Evolutionary conservation across 2,329 filamentous ascomycete species (phyloP).

Genomic region (Microdochium bolleyi): DNA sequence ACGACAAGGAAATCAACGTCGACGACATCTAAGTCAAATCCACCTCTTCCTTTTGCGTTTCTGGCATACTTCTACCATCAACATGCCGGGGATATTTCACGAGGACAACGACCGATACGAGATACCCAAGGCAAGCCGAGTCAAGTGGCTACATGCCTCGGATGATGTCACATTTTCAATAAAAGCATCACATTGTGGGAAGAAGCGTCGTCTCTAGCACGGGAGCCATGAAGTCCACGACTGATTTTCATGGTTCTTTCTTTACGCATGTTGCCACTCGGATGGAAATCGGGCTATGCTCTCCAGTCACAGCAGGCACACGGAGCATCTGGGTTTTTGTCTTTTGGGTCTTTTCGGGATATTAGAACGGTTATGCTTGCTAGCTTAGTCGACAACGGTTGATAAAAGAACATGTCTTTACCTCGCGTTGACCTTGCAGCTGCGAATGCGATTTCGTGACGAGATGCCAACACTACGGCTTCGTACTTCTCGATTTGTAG

Average conservation of each 20-base stretch:
- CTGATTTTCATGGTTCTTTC: background rate
- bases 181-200: background rate
- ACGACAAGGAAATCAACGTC: constrained; percentile 73
- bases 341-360: background rate
- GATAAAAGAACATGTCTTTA: background rate
- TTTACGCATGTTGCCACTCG: background rate
- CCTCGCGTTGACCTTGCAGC: too few relatives aligned
- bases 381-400: background rate
- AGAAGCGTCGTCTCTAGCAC: background rate
- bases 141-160: background rate
- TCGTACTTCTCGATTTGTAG: too few relatives aligned
- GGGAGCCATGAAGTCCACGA: background rate
- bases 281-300: background rate
- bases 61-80: background rate
- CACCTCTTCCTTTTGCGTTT: background rate
- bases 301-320: background rate
- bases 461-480: too few relatives aligned
- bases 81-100: background rate
- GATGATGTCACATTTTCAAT: background rate
- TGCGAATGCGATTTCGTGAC: too few relatives aligned
- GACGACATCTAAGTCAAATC: constrained; percentile 74
- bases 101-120: background rate
- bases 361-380: background rate
- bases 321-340: constrained; percentile 1
- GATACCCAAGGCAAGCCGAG: background rate